phyloP scores from a whole-genome alignment of 345 rosid species.

The Theobroma cacao region DNA sequence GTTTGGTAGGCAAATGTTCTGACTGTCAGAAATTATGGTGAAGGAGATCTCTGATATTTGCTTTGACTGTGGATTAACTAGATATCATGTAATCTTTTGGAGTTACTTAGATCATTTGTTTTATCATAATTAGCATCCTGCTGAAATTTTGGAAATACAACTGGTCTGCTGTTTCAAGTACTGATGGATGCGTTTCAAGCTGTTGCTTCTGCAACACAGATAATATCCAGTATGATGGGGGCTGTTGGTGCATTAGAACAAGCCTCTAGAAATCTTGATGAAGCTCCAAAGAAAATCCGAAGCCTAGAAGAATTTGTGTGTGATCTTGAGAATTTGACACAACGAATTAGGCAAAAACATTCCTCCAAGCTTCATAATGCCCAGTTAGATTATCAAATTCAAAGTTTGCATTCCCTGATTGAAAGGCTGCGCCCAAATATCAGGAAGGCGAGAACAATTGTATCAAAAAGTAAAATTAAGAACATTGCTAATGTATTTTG shows the following conservation, averaged over 20 bases:
- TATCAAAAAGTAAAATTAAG: conserved; percentile 20
- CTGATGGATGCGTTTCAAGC: conserved; percentile 33
- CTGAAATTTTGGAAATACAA: not conserved
- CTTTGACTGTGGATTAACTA: not conserved
- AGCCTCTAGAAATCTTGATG: conserved; percentile 33
- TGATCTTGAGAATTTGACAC: conserved; percentile 26
- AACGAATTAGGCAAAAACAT: conserved; percentile 21
- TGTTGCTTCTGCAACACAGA: conserved; percentile 23
- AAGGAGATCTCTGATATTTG: not conserved
- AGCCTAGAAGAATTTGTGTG: conserved; percentile 27
- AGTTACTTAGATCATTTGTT: not conserved
- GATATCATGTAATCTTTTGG: not conserved
- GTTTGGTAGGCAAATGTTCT: not conserved
- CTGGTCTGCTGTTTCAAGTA: not conserved
- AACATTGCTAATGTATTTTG: conserved; percentile 26
- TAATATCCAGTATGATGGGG: conserved; percentile 29
- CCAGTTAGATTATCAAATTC: conserved; percentile 25
- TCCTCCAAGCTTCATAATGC: conserved; percentile 28
- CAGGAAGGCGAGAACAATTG: conserved; percentile 22
- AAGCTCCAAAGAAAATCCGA: conserved; percentile 34
- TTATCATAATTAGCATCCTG: not conserved
- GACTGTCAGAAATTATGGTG: not conserved
- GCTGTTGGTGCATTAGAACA: conserved; percentile 29
- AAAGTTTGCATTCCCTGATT: conserved; percentile 25
- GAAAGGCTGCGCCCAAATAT: conserved; percentile 29